Conservation (phyloP, 1,284 basidiomycete species). For the Papiliotrema terrestris region DNA sequence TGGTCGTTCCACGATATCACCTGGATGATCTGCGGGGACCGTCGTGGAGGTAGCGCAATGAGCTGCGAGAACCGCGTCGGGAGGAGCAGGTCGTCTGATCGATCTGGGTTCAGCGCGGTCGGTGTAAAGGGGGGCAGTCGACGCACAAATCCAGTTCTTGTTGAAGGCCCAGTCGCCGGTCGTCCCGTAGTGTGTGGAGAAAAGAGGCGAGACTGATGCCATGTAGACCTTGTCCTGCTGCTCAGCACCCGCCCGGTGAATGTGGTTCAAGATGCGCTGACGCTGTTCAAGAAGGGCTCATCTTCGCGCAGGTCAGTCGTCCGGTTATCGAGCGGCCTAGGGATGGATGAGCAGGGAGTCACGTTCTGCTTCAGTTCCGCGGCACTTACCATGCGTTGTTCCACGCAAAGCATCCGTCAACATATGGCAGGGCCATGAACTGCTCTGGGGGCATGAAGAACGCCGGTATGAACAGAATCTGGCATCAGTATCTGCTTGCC, state of each 20-base stretch:
- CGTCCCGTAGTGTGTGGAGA: constrained; percentile 56
- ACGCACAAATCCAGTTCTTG: constrained; percentile 49
- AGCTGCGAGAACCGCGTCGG: constrained; percentile 41
- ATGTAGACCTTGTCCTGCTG: constrained; percentile 55
- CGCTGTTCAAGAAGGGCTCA: constrained; percentile 29
- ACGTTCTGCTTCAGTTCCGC: background rate
- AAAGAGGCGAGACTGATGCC: constrained; percentile 61
- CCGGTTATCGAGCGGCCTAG: constrained; percentile 35
- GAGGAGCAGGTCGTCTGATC: constrained; percentile 48
- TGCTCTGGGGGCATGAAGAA: constrained; percentile 45
- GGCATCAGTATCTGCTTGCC: background rate
- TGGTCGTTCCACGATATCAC: constrained; percentile 50
- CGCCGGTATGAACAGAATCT: constrained; percentile 46
- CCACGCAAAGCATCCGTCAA: constrained; percentile 46
- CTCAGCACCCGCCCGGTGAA: background rate
- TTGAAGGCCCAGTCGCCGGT: constrained; percentile 45
- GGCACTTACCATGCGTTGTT: constrained; percentile 43
- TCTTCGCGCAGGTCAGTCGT: constrained; percentile 32
- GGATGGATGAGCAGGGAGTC: background rate
- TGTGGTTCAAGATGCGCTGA: constrained; percentile 8
- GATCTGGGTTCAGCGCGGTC: constrained; percentile 23
- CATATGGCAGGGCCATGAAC: constrained; percentile 26
- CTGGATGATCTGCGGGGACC: constrained; percentile 43
- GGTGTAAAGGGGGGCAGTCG: background rate
- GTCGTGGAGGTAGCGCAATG: constrained; percentile 20